phyloP scores from a whole-genome alignment of 139 green algal genomes.

The Pedinophyceae sp. region DNA sequence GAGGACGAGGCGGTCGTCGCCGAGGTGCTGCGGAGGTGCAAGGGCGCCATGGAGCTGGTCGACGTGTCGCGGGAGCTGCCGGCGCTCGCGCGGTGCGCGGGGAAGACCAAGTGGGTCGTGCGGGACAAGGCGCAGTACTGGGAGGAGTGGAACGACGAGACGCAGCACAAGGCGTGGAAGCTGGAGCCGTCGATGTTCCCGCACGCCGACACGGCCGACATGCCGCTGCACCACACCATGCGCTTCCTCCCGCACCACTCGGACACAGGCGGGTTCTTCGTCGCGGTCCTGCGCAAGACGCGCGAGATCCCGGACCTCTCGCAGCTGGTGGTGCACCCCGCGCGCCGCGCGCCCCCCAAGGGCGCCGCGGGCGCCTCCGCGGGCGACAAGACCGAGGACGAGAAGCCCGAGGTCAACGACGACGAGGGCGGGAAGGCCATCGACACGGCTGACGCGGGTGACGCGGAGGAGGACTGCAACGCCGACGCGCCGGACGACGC shows the following conservation, averaged over 20 bases:
- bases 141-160: neutral
- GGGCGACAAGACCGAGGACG: neutral
- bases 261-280: conserved; percentile 97
- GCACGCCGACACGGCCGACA: conserved; percentile 18
- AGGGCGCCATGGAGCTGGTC: conserved; percentile 63
- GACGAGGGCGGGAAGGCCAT: conserved; percentile 4
- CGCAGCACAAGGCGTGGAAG: conserved; percentile 20
- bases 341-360: neutral
- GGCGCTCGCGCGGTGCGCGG: conserved; percentile 50
- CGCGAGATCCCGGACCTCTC: conserved; percentile 1
- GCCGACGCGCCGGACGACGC: neutral
- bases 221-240: conserved; percentile 85
- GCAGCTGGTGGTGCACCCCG: neutral
- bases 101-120: conserved; percentile 64
- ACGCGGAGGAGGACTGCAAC: conserved; percentile 1
- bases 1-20: conserved; percentile 98
- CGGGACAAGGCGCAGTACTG: conserved; percentile 20
- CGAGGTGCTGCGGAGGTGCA: conserved; percentile 39
- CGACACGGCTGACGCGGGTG: neutral
- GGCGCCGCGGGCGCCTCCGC: neutral
- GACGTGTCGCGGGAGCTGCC: conserved; percentile 63
- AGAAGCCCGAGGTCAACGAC: conserved; percentile 1
- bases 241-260: conserved; percentile 86
- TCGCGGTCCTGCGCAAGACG: conserved; percentile 83
- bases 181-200: conserved; percentile 73